Conservation (phyloP, 495 filamentous ascomycete species). For the Daldinia grandis region DNA sequence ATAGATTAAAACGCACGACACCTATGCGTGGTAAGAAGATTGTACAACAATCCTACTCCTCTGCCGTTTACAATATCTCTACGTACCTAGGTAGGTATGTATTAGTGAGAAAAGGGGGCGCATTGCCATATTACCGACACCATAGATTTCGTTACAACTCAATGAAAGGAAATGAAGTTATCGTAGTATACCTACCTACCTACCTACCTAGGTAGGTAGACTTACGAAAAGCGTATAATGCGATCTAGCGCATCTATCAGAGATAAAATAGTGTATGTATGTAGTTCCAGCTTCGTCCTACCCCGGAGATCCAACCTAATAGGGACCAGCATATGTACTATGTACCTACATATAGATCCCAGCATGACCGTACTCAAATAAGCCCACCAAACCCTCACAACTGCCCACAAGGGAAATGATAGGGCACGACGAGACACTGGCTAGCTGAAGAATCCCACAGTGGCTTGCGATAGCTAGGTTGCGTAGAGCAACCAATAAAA, state of each 20-base stretch:
- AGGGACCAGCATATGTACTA: conserved; percentile 10
- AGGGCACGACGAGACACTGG: conserved; percentile 18
- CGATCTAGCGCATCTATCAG: neutral
- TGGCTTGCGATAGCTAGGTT: conserved; percentile 15
- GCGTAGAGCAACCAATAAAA: conserved; percentile 33
- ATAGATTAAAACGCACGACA: conserved; percentile 26
- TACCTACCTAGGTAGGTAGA: too few species aligned
- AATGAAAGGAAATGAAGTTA: neutral
- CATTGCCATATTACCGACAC: too few species aligned
- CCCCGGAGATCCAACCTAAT: conserved; percentile 29
- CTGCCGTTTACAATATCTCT: conserved; percentile 1
- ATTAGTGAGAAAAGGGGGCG: neutral
- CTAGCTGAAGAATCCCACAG: conserved; percentile 35
- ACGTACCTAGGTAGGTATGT: too few species aligned
- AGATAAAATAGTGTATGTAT: too few species aligned
- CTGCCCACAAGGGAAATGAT: conserved; percentile 36
- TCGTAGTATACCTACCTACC: neutral
- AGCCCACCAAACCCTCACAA: conserved; percentile 10
- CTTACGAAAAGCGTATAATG: neutral
- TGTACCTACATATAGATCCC: too few species aligned
- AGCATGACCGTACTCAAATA: conserved; percentile 3
- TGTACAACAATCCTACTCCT: conserved; percentile 11
- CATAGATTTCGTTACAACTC: neutral
- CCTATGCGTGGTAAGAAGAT: conserved; percentile 23
- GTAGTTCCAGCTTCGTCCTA: conserved; percentile 24